Evolutionary conservation across 305 asterid species (phyloP).

Genomic region (Fraxinus angustifolia): DNA sequence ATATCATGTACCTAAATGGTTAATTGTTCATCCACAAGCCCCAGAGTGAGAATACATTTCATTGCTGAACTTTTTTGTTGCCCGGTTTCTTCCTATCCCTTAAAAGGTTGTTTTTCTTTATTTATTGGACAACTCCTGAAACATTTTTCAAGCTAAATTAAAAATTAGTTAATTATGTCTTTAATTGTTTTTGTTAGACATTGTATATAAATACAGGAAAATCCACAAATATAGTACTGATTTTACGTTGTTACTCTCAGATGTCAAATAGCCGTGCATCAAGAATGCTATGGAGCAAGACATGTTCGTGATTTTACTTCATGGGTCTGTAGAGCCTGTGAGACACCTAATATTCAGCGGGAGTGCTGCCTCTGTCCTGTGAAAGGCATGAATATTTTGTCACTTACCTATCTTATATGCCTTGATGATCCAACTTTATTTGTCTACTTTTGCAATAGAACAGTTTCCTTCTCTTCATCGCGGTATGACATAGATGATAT

Average conservation of each 20-base stretch:
- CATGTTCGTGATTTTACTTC: slow-evolving; percentile 89
- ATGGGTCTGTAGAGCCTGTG: slow-evolving; percentile 97
- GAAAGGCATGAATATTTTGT: slow-evolving; percentile 57
- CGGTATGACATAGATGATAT: neutral
- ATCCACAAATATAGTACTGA: slow-evolving; percentile 10
- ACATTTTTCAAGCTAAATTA: slow-evolving; percentile 1
- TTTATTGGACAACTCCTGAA: slow-evolving; percentile 1
- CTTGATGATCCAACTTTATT: neutral
- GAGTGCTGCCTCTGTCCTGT: slow-evolving; percentile 99
- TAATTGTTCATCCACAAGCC: neutral
- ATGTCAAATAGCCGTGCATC: slow-evolving; percentile 99
- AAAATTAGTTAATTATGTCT: neutral
- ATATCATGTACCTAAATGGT: neutral
- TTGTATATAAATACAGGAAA: neutral
- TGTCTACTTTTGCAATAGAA: slow-evolving; percentile 16
- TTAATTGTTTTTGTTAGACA: neutral
- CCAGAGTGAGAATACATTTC: neutral
- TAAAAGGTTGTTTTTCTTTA: slow-evolving; percentile 3
- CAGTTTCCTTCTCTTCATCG: neutral
- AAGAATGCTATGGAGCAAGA: slow-evolving; percentile 98
- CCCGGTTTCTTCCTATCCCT: neutral
- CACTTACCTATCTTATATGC: slow-evolving; percentile 3
- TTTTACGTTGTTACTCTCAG: slow-evolving; percentile 39
- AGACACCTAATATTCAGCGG: slow-evolving; percentile 90
- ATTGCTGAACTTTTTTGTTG: neutral